Evolutionary conservation across 805 yeast genomes (phyloP).

Genomic region (Kodamaea hsintzibuensis): DNA sequence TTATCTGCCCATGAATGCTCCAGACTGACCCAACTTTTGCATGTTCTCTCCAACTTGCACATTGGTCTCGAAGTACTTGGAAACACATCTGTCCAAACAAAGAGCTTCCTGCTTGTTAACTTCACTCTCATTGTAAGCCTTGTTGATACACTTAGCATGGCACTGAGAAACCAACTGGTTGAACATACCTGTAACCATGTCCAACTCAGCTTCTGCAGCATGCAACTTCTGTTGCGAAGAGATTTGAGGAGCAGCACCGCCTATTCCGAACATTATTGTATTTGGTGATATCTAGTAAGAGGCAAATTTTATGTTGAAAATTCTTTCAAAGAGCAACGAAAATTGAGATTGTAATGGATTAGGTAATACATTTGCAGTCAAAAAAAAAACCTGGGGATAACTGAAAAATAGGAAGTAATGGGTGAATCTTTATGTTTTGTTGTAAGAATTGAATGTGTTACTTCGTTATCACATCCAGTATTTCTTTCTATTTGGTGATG

Average conservation of each 20-base stretch:
- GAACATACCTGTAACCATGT: conserved; percentile 97
- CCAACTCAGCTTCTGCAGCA: conserved; percentile 97
- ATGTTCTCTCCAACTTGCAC: conserved; percentile 86
- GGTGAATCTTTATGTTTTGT: too few species aligned
- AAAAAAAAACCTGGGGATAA: neutral
- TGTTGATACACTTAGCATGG: conserved; percentile 78
- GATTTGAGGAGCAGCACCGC: conserved; percentile 71
- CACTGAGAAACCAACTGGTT: conserved; percentile 87
- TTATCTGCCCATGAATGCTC: conserved; percentile 48
- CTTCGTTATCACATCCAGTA: too few species aligned
- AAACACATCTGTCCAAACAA: conserved; percentile 94
- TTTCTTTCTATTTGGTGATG: too few species aligned
- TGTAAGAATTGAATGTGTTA: too few species aligned
- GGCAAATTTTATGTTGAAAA: conserved; percentile 11
- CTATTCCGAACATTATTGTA: conserved; percentile 67
- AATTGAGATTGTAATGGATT: conserved; percentile 1
- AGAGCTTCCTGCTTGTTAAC: conserved; percentile 77
- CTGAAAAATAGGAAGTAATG: too few species aligned
- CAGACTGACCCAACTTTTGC: conserved; percentile 49
- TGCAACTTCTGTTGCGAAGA: conserved; percentile 73
- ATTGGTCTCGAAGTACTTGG: conserved; percentile 91
- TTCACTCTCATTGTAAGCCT: conserved; percentile 67
- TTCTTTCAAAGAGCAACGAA: conserved; percentile 8
- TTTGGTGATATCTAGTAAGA: conserved; percentile 1
- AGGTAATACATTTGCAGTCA: conserved; percentile 8